These are phyloP conservation scores for Coemansia sp. DNA, from an alignment of 192 early-diverging fungal species.

Conservation along the genomic window DNA sequence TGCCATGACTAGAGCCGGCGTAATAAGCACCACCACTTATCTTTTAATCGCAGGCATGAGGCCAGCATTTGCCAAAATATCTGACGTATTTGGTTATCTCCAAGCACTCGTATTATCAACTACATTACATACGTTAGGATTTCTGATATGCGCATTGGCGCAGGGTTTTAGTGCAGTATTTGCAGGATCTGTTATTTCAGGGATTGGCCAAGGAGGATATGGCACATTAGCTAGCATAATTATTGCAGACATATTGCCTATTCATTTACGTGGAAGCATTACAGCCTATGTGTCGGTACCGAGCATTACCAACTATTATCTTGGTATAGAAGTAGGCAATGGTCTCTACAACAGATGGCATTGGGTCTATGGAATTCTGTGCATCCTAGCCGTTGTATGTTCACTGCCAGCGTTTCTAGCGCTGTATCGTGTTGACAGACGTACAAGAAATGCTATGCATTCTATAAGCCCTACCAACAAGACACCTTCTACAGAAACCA, in stretches of 20 bases:
- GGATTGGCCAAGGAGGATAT: constrained; percentile 39
- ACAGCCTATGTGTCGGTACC: constrained; percentile 42
- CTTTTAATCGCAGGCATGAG: constrained; percentile 31
- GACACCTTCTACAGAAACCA: neutral
- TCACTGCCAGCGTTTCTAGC: constrained; percentile 21
- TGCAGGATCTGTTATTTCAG: constrained; percentile 43
- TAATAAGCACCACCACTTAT: constrained; percentile 37
- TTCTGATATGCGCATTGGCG: constrained; percentile 28
- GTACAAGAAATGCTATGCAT: constrained; percentile 18
- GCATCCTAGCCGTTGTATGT: constrained; percentile 38
- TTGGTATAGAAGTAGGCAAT: constrained; percentile 39
- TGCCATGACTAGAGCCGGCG: constrained; percentile 33
- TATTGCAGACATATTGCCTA: constrained; percentile 39
- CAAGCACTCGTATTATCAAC: constrained; percentile 22
- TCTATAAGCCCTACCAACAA: neutral
- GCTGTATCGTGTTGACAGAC: constrained; percentile 27
- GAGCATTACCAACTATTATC: constrained; percentile 44
- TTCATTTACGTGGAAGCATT: constrained; percentile 36
- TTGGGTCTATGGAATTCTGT: constrained; percentile 46
- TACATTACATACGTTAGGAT: constrained; percentile 32
- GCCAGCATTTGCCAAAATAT: constrained; percentile 37
- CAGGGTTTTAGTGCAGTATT: constrained; percentile 36
- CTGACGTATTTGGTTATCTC: constrained; percentile 35
- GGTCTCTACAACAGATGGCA: constrained; percentile 33
- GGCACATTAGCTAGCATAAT: constrained; percentile 43